Evolutionary conservation across 495 filamentous ascomycete species (phyloP), one percentile per base, ranked within the genome.

Genomic region (Podospora anserina): DNA sequence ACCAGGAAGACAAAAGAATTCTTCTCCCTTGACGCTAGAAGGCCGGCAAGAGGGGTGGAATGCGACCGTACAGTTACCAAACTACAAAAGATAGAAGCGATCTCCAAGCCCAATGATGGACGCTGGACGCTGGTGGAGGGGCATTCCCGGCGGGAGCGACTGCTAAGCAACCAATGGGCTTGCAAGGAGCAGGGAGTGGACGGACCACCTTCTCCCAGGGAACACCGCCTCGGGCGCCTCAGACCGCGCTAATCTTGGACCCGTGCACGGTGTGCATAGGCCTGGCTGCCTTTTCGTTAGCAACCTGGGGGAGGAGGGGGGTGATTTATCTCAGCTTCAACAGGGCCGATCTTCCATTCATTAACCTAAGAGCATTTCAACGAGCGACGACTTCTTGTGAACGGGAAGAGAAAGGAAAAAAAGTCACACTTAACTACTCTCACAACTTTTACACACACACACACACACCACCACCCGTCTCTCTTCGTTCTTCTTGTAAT

Each of bases 321-420:
- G 23, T 23, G 23, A 1, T 57, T 58, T 19, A 19, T 58, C 23
- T 11, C 55, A 58, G 55, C 23, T 19, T 58, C 18, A 9, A 9
- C 23, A 19, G 55, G 55, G 55, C 55, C 4, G 55, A 58, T 58
- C 55, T 58, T 58, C 55, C n/a, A n/a, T 58, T 58, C 20, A 58
- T 58, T 58, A 58, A 15, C 55, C 23, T 58, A 20, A 5, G 6
- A 26, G 55, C 23, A 58, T 19, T 58, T 58, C 55, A 19, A 58
- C n/a, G 23, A 20, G 9, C 18, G 23, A 6, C 55, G 55, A 58
- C 55, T 58, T 15, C 11, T 23, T 23, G 23, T 56, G 54, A 56
- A 20, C 54, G 0, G 54, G 0, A 32, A 32, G 30, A 32, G 30
- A 32, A 7, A 49, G 7, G 30, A 32, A 7, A 49, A 49, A 6